These are phyloP conservation scores for Canavalia ensiformis DNA, from an alignment of 306 rosid genomes.

Conservation along the genomic window DNA sequence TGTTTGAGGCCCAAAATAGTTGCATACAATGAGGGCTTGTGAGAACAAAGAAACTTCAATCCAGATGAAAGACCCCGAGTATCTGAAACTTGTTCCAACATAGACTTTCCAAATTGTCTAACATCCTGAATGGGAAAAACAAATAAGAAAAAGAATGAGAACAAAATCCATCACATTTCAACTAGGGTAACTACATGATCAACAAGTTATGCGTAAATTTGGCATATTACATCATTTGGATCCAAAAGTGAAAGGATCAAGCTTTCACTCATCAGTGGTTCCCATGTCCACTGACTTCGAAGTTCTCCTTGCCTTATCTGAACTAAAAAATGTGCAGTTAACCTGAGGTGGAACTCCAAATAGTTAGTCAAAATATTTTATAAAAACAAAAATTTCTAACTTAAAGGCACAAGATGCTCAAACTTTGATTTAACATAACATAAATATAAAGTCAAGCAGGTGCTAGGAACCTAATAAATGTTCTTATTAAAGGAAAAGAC, in stretches of 20 bases:
- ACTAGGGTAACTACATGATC: conserved; percentile 30
- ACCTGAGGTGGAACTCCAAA: conserved; percentile 72
- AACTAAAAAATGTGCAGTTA: conserved; percentile 81
- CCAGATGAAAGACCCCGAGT: conserved; percentile 88
- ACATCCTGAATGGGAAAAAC: conserved; percentile 63
- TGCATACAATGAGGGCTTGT: conserved; percentile 64
- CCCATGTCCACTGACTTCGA: conserved; percentile 90
- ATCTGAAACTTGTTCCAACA: conserved; percentile 85
- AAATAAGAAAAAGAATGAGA: conserved; percentile 29
- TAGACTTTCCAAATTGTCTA: conserved; percentile 91
- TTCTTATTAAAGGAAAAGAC: conserved; percentile 73
- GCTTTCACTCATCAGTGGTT: conserved; percentile 92
- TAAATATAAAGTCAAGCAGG: conserved; percentile 47
- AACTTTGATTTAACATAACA: conserved; percentile 39
- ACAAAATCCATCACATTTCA: conserved; percentile 36
- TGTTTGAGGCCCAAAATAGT: conserved; percentile 79
- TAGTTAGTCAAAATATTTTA: conserved; percentile 44
- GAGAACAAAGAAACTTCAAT: conserved; percentile 86
- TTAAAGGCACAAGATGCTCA: conserved; percentile 32
- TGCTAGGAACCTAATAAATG: conserved; percentile 73
- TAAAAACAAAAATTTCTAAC: conserved; percentile 26
- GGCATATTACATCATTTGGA: conserved; percentile 77
- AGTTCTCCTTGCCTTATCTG: conserved; percentile 79
- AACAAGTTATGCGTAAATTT: conserved; percentile 32
- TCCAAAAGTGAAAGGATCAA: conserved; percentile 89